phyloP scores from a whole-genome alignment of 306 rosid species.

The Vigna unguiculata region DNA sequence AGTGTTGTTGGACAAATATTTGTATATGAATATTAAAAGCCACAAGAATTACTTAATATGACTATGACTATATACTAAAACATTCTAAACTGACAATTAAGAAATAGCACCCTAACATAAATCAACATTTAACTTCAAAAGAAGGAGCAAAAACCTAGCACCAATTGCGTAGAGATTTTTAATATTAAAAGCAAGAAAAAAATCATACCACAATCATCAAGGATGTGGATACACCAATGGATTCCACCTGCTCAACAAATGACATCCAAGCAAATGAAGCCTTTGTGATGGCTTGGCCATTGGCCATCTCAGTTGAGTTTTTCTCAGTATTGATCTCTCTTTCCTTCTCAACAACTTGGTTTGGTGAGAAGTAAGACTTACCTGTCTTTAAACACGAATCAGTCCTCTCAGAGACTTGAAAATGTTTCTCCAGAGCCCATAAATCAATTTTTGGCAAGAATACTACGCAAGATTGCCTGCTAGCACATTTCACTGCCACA shows the following conservation, averaged over 20 bases:
- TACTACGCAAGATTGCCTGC: constrained; percentile 62
- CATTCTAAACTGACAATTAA: constrained; percentile 9
- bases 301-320: constrained; percentile 49
- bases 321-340: constrained; percentile 46
- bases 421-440: constrained; percentile 77
- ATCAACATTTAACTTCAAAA: constrained; percentile 17
- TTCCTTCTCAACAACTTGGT: constrained; percentile 52
- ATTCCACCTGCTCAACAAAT: constrained; percentile 88
- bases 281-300: constrained; percentile 44
- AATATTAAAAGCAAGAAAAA: constrained; percentile 35
- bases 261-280: constrained; percentile 86
- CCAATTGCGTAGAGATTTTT: constrained; percentile 9
- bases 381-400: constrained; percentile 52
- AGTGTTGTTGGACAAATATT: constrained; percentile 6
- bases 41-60: neutral
- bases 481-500: constrained; percentile 84
- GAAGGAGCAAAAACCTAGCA: constrained; percentile 2
- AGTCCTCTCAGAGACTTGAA: constrained; percentile 54
- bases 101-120: constrained; percentile 21
- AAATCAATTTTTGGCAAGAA: constrained; percentile 97
- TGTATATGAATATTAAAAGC: neutral
- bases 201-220: constrained; percentile 80
- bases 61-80: neutral
- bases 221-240: constrained; percentile 72
- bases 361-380: constrained; percentile 39